Evolutionary conservation across 192 early-diverging fungal genomes (phyloP).

Genomic region (Coemansia javaensis): DNA sequence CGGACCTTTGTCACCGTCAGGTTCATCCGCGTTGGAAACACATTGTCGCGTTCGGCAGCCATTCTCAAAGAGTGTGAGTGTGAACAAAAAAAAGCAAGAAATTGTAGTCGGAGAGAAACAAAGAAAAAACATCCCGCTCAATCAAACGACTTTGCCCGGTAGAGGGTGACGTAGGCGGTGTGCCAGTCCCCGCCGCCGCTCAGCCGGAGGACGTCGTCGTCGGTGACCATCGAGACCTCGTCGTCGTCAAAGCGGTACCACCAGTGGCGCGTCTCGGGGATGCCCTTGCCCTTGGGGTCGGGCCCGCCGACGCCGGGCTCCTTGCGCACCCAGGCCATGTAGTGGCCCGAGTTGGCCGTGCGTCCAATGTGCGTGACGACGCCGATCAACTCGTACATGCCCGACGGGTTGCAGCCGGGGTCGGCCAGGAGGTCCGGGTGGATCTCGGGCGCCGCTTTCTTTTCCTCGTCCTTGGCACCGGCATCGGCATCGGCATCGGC

Average conservation of each 20-base stretch:
- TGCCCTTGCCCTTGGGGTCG: constrained; percentile 36
- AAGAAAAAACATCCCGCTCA: too few species aligned
- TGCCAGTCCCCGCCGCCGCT: constrained; percentile 87
- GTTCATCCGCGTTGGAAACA: constrained; percentile 98
- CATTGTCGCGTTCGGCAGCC: constrained; percentile 72
- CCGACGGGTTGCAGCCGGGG: constrained; percentile 78
- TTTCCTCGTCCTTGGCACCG: constrained; percentile 16
- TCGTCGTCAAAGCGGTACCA: constrained; percentile 97
- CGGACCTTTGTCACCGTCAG: constrained; percentile 92
- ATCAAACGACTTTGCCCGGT: constrained; percentile 71
- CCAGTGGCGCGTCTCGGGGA: constrained; percentile 53
- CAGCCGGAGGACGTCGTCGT: constrained; percentile 85
- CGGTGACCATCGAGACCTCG: constrained; percentile 74
- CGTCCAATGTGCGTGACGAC: constrained; percentile 96
- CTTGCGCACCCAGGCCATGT: constrained; percentile 92
- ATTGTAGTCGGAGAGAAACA: too few species aligned
- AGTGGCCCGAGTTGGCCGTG: constrained; percentile 88
- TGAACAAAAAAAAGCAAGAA: background rate
- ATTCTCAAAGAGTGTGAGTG: constrained; percentile 33
- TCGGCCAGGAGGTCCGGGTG: constrained; percentile 72
- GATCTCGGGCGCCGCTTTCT: constrained; percentile 40
- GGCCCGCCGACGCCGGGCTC: constrained; percentile 49
- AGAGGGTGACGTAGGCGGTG: constrained; percentile 85
- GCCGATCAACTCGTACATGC: constrained; percentile 87
- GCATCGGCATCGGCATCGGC: background rate